Conservation (phyloP, 23 red algal genomes). For the Cyanidioschyzon merolae region DNA sequence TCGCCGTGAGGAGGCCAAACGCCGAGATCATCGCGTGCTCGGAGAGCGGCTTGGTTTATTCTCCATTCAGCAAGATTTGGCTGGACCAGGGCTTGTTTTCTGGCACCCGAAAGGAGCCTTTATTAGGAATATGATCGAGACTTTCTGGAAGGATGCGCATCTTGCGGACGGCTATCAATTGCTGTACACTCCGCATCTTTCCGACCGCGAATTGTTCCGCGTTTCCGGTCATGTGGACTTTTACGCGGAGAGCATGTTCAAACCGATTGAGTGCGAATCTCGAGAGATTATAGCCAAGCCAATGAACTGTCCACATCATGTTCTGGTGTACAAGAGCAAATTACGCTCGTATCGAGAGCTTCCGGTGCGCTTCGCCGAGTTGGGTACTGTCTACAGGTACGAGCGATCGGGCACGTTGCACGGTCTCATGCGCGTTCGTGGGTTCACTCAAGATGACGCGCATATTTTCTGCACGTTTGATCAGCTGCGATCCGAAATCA, state of each 20-base stretch:
- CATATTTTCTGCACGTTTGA: constrained; percentile 93
- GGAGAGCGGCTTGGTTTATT: constrained; percentile 74
- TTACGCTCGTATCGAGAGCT: constrained; percentile 85
- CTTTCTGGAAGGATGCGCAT: constrained; percentile 86
- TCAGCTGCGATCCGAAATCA: constrained; percentile 67
- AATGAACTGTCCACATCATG: constrained; percentile 99
- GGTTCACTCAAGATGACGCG: constrained; percentile 99
- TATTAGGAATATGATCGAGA: constrained; percentile 70
- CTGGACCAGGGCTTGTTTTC: constrained; percentile 89
- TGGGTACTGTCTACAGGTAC: constrained; percentile 98
- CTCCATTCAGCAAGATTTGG: constrained; percentile 69
- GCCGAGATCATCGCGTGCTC: constrained; percentile 81
- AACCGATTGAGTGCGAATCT: constrained; percentile 78
- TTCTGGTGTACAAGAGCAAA: constrained; percentile 81
- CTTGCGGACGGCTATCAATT: constrained; percentile 69
- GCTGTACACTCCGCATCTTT: constrained; percentile 84
- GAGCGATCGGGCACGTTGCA: constrained; percentile 96
- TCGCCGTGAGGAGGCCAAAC: constrained; percentile 88
- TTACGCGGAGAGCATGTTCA: constrained; percentile 96
- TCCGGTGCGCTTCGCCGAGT: constrained; percentile 87
- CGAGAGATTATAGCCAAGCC: constrained; percentile 79
- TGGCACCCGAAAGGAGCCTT: constrained; percentile 93
- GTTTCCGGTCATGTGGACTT: constrained; percentile 94
- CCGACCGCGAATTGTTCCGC: constrained; percentile 80
- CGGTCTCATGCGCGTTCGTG: constrained; percentile 92